A percentile compares a stretch with the other conserved stretches of the same genome.
Evolutionary conservation across 1,139 yeast species (phyloP).

Genomic region (Wickerhamomyces sp.): DNA sequence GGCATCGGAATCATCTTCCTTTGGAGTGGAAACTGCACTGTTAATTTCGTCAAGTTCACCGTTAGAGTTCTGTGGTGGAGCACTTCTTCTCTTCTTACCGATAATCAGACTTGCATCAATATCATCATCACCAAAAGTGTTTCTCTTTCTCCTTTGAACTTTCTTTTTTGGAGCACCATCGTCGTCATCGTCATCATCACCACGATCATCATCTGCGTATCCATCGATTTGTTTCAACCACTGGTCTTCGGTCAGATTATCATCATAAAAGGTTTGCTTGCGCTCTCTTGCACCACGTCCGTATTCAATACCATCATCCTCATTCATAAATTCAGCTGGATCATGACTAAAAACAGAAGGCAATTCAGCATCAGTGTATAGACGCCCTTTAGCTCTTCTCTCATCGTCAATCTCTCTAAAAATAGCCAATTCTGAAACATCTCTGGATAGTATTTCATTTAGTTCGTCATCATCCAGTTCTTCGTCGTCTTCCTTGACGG

Average conservation of each 20-base stretch:
- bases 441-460: slow-evolving; percentile 68
- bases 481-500: slow-evolving; percentile 43
- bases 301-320: slow-evolving; percentile 35
- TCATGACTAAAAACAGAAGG: slow-evolving; percentile 68
- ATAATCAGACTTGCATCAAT: neutral
- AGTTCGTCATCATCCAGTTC: slow-evolving; percentile 67
- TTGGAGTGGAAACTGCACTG: slow-evolving; percentile 5
- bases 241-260: slow-evolving; percentile 70
- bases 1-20: slow-evolving; percentile 9
- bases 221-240: slow-evolving; percentile 61
- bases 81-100: slow-evolving; percentile 23
- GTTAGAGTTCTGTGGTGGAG: slow-evolving; percentile 12
- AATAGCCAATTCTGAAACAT: slow-evolving; percentile 48
- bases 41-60: slow-evolving; percentile 12
- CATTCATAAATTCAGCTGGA: slow-evolving; percentile 47
- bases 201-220: slow-evolving; percentile 29
- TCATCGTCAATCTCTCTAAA: slow-evolving; percentile 58
- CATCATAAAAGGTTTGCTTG: slow-evolving; percentile 54
- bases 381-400: slow-evolving; percentile 46
- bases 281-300: slow-evolving; percentile 68
- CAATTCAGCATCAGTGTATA: slow-evolving; percentile 56
- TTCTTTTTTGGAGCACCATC: slow-evolving; percentile 13
- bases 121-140: slow-evolving; percentile 9
- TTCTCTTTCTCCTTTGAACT: slow-evolving; percentile 14
- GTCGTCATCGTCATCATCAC: slow-evolving; percentile 14